Evolutionary conservation across 1,139 yeast genomes (phyloP).

Genomic region (Taphrina pruni): DNA sequence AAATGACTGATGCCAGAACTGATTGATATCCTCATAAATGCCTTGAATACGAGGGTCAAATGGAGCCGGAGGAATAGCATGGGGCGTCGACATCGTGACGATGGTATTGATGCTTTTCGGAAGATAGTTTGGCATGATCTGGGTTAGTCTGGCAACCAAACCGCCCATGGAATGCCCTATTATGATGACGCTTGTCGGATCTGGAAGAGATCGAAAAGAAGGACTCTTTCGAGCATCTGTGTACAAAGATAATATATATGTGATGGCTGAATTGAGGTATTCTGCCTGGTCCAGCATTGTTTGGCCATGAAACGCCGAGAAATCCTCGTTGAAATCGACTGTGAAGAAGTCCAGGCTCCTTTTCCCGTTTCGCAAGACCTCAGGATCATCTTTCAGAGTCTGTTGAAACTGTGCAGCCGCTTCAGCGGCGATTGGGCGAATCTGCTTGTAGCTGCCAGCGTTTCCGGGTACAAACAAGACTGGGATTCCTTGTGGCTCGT

Average conservation of each 20-base stretch:
- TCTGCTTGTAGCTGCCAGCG: constrained; percentile 93
- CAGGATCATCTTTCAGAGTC: constrained; percentile 31
- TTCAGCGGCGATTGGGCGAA: constrained; percentile 86
- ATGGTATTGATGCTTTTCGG: constrained; percentile 80
- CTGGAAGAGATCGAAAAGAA: constrained; percentile 48
- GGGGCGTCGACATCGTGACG: constrained; percentile 89
- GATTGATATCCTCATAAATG: constrained; percentile 74
- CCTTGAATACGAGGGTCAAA: constrained; percentile 86
- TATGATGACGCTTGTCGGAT: constrained; percentile 75
- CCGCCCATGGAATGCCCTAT: constrained; percentile 99
- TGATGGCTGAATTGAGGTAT: constrained; percentile 84
- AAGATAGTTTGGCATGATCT: constrained; percentile 75
- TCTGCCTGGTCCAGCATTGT: constrained; percentile 94
- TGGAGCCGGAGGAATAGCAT: constrained; percentile 90
- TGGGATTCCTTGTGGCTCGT: constrained; percentile 72
- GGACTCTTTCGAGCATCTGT: constrained; percentile 48
- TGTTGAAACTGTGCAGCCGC: constrained; percentile 47
- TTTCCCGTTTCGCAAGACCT: constrained; percentile 35
- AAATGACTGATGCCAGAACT: constrained; percentile 76
- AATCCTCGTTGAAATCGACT: constrained; percentile 93
- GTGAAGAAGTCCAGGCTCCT: constrained; percentile 51
- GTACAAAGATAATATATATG: constrained; percentile 74
- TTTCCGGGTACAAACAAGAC: constrained; percentile 94
- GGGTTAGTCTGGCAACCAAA: constrained; percentile 80
- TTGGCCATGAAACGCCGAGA: constrained; percentile 94